phyloP scores from a whole-genome alignment of 2,329 filamentous ascomycete species.

The Coniochaeta prunicola region DNA sequence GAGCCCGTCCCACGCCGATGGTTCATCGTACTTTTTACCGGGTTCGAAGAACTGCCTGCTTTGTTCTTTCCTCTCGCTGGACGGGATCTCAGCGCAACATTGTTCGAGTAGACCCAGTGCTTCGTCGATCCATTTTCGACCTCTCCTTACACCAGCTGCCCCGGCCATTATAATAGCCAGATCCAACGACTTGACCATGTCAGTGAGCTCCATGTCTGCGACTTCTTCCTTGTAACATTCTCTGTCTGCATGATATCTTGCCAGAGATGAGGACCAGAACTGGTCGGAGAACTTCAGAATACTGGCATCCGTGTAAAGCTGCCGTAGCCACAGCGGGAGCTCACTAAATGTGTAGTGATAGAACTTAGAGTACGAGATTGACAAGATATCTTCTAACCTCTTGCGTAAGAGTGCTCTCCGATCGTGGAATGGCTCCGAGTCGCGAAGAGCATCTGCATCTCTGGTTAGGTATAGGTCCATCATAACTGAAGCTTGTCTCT shows the following conservation, averaged over 20 bases:
- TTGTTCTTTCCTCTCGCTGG: neutral
- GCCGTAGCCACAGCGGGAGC: slow-evolving; percentile 61
- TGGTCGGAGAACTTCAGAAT: slow-evolving; percentile 51
- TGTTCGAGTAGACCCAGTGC: slow-evolving; percentile 36
- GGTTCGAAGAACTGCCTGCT: slow-evolving; percentile 7
- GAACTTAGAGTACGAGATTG: slow-evolving; percentile 57
- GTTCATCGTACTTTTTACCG: neutral
- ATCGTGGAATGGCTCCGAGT: slow-evolving; percentile 2
- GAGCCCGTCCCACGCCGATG: slow-evolving; percentile 6
- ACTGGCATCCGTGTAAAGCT: slow-evolving; percentile 64
- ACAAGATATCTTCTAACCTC: slow-evolving; percentile 48
- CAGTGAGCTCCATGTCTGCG: slow-evolving; percentile 31
- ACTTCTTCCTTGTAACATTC: neutral
- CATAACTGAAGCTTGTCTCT: slow-evolving; percentile 11
- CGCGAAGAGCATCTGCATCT: neutral
- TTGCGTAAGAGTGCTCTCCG: slow-evolving; percentile 21
- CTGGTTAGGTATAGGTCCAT: slow-evolving; percentile 6
- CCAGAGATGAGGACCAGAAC: slow-evolving; percentile 17
- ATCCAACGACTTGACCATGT: slow-evolving; percentile 62
- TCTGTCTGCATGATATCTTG: neutral
- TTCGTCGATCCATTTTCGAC: slow-evolving; percentile 41
- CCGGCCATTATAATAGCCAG: slow-evolving; percentile 70
- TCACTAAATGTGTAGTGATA: slow-evolving; percentile 63
- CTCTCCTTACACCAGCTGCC: slow-evolving; percentile 45
- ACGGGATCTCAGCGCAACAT: slow-evolving; percentile 11